Percentiles rank a stretch among this genome's conserved stretches.
Conservation (phyloP, 164 flowering plant species). For the Cinnamomum chago region DNA sequence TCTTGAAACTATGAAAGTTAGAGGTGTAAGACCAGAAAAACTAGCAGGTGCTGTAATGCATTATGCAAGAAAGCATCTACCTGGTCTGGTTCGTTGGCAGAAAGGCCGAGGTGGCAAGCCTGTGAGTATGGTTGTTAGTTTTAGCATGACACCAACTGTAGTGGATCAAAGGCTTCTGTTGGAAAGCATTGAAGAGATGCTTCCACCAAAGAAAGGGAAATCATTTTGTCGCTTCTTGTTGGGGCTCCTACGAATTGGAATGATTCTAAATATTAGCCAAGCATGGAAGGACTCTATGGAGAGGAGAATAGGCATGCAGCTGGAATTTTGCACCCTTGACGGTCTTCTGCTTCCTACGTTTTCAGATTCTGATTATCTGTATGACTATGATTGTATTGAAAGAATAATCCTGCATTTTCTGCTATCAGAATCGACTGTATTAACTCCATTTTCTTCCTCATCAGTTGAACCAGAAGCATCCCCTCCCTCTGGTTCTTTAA, state of each 20-base stretch:
- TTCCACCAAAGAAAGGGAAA: conserved; percentile 77
- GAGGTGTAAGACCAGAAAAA: conserved; percentile 67
- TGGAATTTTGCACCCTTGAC: conserved; percentile 76
- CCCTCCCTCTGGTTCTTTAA: conserved; percentile 50
- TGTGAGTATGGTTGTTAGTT: conserved; percentile 49
- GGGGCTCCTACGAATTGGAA: conserved; percentile 81
- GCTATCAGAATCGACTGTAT: conserved; percentile 37
- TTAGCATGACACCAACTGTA: conserved; percentile 53
- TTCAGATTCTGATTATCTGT: conserved; percentile 79
- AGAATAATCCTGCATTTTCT: conserved; percentile 63
- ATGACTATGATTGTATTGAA: conserved; percentile 70
- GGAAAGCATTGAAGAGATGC: conserved; percentile 61
- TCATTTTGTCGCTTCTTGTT: conserved; percentile 72
- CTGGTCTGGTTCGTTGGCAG: conserved; percentile 82
- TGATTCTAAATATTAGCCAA: conserved; percentile 58
- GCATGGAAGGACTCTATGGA: conserved; percentile 59
- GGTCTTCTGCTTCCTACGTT: conserved; percentile 76
- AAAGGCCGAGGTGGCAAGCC: conserved; percentile 43
- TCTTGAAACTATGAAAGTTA: conserved; percentile 60
- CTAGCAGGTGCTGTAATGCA: conserved; percentile 73
- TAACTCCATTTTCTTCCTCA: conserved; percentile 52
- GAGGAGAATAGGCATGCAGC: conserved; percentile 76
- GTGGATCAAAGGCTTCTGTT: conserved; percentile 65
- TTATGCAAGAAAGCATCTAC: conserved; percentile 73
- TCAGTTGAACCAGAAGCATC: conserved; percentile 50